These are phyloP conservation scores for Aspergillus vadensis DNA, from an alignment of 2,329 filamentous ascomycete species.

Conservation along the genomic window DNA sequence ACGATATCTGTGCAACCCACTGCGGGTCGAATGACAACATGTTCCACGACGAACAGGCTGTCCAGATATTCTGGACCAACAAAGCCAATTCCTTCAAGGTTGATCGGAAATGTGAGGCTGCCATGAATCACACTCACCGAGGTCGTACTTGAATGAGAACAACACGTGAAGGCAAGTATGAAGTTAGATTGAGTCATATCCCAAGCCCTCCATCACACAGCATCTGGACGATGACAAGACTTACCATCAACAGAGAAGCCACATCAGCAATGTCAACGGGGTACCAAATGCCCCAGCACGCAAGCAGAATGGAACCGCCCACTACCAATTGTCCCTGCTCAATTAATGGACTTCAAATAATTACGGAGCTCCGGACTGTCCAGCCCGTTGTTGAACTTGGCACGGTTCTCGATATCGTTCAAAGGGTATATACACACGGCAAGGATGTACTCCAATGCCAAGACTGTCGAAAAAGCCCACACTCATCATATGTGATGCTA, in stretches of 20 bases:
- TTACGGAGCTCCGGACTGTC: slow-evolving; percentile 27
- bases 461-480: slow-evolving; percentile 22
- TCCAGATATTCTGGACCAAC: slow-evolving; percentile 13
- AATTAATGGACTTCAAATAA: slow-evolving; percentile 23
- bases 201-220: background rate
- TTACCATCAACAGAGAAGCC: background rate
- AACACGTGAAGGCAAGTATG: slow-evolving; percentile 16
- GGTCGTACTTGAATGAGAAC: slow-evolving; percentile 2
- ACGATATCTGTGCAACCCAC: slow-evolving; percentile 18
- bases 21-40: slow-evolving; percentile 15
- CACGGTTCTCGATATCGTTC: slow-evolving; percentile 26
- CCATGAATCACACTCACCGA: slow-evolving; percentile 12
- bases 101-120: slow-evolving; percentile 21
- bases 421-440: slow-evolving; percentile 27
- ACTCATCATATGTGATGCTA: slow-evolving; percentile 38
- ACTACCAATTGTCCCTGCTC: slow-evolving; percentile 28
- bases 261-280: too few species aligned
- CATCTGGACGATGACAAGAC: background rate
- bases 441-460: slow-evolving; percentile 26
- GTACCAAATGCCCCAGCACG: too few species aligned
- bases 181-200: background rate
- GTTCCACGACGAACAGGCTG: slow-evolving; percentile 21
- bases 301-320: slow-evolving; percentile 11
- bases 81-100: slow-evolving; percentile 3
- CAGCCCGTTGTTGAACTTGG: slow-evolving; percentile 31